Conservation (phyloP, 2,329 filamentous ascomycete species). For the Xenoacremonium recifei region DNA sequence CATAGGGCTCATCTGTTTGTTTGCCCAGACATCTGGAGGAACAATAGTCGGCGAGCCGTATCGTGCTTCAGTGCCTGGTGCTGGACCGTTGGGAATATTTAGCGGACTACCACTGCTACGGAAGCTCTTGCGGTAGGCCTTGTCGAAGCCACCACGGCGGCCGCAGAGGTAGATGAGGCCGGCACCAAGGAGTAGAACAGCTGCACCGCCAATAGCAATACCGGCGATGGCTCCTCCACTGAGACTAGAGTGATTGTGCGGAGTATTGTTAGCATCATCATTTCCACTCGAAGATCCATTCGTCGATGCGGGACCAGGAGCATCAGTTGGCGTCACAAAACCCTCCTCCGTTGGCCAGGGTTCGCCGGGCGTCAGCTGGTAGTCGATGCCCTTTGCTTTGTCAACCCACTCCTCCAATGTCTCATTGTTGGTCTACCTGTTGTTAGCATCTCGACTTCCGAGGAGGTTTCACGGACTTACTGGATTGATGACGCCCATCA, state of each 20-base stretch:
- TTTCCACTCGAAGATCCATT: conserved; percentile 7
- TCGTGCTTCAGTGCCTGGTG: conserved; percentile 16
- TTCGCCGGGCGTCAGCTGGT: conserved; percentile 56
- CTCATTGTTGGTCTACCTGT: conserved; percentile 42
- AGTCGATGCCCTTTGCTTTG: conserved; percentile 46
- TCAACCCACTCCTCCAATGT: conserved; percentile 47
- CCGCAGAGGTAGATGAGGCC: conserved; percentile 49
- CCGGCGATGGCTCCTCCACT: conserved; percentile 55
- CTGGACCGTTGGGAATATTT: not conserved
- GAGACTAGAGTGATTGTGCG: conserved; percentile 11
- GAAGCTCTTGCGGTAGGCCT: conserved; percentile 28
- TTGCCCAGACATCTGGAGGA: conserved; percentile 16
- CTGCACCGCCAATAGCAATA: conserved; percentile 52
- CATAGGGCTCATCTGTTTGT: conserved; percentile 25
- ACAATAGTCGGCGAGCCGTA: conserved; percentile 16
- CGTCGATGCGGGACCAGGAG: conserved; percentile 1
- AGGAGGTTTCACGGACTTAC: conserved; percentile 35
- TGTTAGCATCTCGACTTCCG: not conserved
- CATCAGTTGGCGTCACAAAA: conserved; percentile 15
- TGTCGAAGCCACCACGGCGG: conserved; percentile 31
- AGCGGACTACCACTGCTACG: conserved; percentile 7
- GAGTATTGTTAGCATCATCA: conserved; percentile 8
- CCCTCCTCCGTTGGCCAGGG: conserved; percentile 49
- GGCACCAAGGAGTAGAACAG: conserved; percentile 41
- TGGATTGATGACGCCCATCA: conserved; percentile 77